These are phyloP conservation scores for Aristolochia fimbriata DNA, from an alignment of 164 flowering plant genomes.

Conservation along the genomic window DNA sequence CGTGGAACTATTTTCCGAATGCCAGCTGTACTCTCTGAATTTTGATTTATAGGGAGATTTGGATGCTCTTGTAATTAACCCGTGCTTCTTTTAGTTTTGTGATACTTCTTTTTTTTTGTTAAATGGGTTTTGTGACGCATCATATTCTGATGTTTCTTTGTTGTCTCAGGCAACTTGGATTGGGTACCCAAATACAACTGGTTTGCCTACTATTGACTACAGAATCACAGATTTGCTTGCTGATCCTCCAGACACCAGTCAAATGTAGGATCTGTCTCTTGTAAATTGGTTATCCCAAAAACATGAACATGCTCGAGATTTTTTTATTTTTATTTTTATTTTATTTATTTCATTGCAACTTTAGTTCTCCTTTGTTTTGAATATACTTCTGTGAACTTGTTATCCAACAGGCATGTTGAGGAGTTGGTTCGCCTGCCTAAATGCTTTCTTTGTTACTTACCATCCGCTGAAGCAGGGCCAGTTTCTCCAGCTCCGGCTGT, in stretches of 20 bases:
- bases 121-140: too few relatives aligned
- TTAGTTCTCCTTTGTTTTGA: background rate
- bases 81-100: too few relatives aligned
- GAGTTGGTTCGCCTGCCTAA: constrained; percentile 82
- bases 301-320: too few relatives aligned
- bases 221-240: constrained; percentile 84
- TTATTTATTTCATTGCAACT: too few relatives aligned
- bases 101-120: too few relatives aligned
- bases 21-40: too few relatives aligned
- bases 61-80: too few relatives aligned
- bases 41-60: too few relatives aligned
- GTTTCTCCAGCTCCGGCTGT: constrained; percentile 81
- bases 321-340: too few relatives aligned
- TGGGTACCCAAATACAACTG: constrained; percentile 98
- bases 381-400: background rate
- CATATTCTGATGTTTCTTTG: background rate
- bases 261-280: constrained; percentile 41
- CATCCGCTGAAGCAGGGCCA: constrained; percentile 96
- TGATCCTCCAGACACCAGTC: constrained; percentile 70
- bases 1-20: too few relatives aligned
- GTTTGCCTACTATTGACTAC: constrained; percentile 89
- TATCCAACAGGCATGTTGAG: constrained; percentile 76
- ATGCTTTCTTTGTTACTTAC: constrained; percentile 88
- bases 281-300: background rate
- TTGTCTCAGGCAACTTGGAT: constrained; percentile 87